Evolutionary conservation across 192 early-diverging fungal species (phyloP).

Genomic region (Coemansia sp.): DNA sequence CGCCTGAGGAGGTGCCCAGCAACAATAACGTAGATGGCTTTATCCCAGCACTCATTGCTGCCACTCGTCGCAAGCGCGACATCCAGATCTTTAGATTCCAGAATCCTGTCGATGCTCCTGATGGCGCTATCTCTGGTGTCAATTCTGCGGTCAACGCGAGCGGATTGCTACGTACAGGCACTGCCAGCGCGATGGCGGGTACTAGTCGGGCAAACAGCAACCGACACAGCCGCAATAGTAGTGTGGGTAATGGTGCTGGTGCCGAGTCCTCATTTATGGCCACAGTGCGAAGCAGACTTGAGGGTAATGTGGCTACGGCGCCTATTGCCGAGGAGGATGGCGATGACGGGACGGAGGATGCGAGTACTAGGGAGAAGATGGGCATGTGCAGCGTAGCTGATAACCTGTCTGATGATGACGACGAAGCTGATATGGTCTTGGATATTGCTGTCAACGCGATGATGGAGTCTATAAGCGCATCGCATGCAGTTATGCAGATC

Average conservation of each 20-base stretch:
- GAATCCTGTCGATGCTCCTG: constrained; percentile 35
- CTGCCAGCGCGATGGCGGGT: not conserved
- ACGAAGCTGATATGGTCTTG: constrained; percentile 30
- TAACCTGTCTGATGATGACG: constrained; percentile 19
- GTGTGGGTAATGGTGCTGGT: not conserved
- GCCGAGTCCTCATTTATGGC: constrained; percentile 27
- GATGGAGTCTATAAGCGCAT: constrained; percentile 50
- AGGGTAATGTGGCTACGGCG: not conserved
- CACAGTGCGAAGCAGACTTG: constrained; percentile 15
- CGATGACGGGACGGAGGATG: not conserved
- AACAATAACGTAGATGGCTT: constrained; percentile 23
- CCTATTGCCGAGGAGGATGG: constrained; percentile 15
- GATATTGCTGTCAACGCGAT: constrained; percentile 44
- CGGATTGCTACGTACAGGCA: not conserved
- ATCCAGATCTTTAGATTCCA: constrained; percentile 52
- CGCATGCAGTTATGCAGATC: constrained; percentile 50
- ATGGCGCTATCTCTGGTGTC: constrained; percentile 29
- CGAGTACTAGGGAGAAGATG: not conserved
- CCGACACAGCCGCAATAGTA: constrained; percentile 15
- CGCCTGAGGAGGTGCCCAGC: constrained; percentile 7
- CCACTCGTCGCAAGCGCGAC: constrained; percentile 49
- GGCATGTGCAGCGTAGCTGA: not conserved
- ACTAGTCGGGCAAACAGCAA: constrained; percentile 10
- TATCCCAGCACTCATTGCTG: constrained; percentile 50
- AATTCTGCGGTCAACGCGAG: not conserved